Conservation (phyloP, 2,329 filamentous ascomycete species). For the Chaetomium sp. region DNA sequence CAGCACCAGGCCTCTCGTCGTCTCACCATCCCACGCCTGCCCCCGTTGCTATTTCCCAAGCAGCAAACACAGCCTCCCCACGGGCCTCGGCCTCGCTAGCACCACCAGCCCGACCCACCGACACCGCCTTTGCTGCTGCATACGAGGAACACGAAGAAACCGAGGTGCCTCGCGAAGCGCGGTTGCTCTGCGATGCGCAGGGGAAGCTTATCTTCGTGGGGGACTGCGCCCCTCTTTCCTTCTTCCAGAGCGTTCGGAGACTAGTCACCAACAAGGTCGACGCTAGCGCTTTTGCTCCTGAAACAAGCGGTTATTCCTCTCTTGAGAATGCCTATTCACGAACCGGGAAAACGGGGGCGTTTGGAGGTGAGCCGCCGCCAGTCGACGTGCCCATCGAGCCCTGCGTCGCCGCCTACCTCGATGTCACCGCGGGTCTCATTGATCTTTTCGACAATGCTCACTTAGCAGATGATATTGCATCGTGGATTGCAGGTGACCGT, state of each 20-base stretch:
- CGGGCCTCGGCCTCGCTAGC: not conserved
- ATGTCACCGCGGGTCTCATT: constrained; percentile 40
- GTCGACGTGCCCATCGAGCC: constrained; percentile 26
- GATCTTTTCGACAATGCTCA: constrained; percentile 41
- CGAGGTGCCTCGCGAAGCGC: constrained; percentile 48
- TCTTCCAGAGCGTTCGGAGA: constrained; percentile 49
- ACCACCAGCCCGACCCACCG: not conserved
- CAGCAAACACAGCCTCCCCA: not conserved
- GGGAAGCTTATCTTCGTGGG: constrained; percentile 51
- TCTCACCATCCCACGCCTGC: not conserved
- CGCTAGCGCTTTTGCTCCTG: constrained; percentile 44
- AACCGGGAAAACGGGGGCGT: not conserved
- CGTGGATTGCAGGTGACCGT: constrained; percentile 35
- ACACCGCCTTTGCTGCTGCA: constrained; percentile 1
- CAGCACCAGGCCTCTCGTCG: not conserved
- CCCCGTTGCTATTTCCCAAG: no score
- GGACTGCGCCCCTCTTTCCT: constrained; percentile 49
- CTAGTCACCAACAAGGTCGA: constrained; percentile 45
- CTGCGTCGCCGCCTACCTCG: constrained; percentile 33
- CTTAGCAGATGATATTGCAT: constrained; percentile 35
- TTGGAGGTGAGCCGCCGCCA: constrained; percentile 19
- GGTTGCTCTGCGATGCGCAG: constrained; percentile 45
- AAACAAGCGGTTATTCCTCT: constrained; percentile 44
- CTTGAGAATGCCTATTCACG: constrained; percentile 37
- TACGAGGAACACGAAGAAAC: constrained; percentile 38